These are phyloP conservation scores for Vigna radiata DNA, from an alignment of 306 rosid species.

Conservation along the genomic window DNA sequence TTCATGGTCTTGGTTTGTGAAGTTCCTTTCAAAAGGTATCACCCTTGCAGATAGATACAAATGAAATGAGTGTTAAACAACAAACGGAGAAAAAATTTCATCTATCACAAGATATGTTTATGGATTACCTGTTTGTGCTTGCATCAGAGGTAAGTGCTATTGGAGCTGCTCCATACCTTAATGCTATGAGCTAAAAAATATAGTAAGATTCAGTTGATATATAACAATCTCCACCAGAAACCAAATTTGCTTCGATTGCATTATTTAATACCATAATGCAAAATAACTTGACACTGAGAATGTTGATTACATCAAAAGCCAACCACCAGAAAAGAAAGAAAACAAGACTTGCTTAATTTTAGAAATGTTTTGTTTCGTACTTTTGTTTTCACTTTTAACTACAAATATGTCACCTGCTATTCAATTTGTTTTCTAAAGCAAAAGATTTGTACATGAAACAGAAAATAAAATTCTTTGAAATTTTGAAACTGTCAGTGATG, in stretches of 20 bases:
- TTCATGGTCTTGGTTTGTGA: constrained; percentile 54
- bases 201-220: constrained; percentile 5
- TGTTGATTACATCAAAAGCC: constrained; percentile 11
- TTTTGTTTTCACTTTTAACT: too few species aligned
- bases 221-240: constrained; percentile 30
- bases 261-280: background rate
- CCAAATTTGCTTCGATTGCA: constrained; percentile 8
- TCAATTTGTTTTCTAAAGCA: too few species aligned
- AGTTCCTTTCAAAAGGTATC: constrained; percentile 49
- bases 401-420: too few species aligned
- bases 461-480: too few species aligned
- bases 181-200: constrained; percentile 64
- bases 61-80: constrained; percentile 11
- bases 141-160: constrained; percentile 52
- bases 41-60: constrained; percentile 36
- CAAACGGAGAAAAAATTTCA: background rate
- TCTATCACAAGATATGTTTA: background rate
- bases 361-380: too few species aligned
- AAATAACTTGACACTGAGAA: background rate
- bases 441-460: too few species aligned
- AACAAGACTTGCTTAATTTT: background rate
- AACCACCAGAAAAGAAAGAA: background rate
- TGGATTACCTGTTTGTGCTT: constrained; percentile 55
- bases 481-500: background rate
- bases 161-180: constrained; percentile 90